Base-by-base conservation (phyloP, 192 early-diverging fungal genomes). In the Podochytrium sp. region DNA sequence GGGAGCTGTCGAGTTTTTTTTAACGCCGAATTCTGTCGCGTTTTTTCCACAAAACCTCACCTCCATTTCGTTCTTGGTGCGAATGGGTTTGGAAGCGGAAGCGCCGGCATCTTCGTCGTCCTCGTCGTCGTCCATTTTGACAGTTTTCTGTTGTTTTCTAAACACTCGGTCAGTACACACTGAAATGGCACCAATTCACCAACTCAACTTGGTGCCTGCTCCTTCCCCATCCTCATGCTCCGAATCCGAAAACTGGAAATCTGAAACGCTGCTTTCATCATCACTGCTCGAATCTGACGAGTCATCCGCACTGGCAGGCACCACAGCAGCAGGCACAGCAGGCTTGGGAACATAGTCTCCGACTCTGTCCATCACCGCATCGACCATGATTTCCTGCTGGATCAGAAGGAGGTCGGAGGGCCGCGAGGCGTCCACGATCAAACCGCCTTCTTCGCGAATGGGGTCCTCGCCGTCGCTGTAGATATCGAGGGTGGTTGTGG, bases 1-100 rank as follows among this genome's bases (percentile, higher is more conserved):
- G 77, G 75, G 29, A 67, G 49, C 65, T 76, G 41, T 23, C n/a
- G n/a, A 20, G 43, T 47, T 47, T 10, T 47, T 47, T 1, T 20
- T 51, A 30, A 29, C 38, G 30, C 38, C 55, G 27, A 59, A 35
- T 14, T 42, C 43, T 47, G 43, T 16, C 43, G 43, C 43, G 43
- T 47, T 0, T 20, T 10, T 47, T 47, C 43, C 12, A 47, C 43
- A 47, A 10, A 16, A 47, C 12, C n/a, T 47, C 10, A 47, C 43
- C n/a, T 20, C 43, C 43, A 47, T 47, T 16, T 47, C 10, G 10
- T 10, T 16, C n/a, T 20, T 20, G 10, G 12, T 16, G 43, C 43
- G n/a, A n/a, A n/a, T n/a, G n/a, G n/a, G n/a, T n/a, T n/a, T n/a
- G n/a, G n/a, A n/a, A n/a, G n/a, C n/a, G n/a, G n/a, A n/a, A n/a